phyloP scores from a whole-genome alignment of 345 rosid species.

The Brassica incana region DNA sequence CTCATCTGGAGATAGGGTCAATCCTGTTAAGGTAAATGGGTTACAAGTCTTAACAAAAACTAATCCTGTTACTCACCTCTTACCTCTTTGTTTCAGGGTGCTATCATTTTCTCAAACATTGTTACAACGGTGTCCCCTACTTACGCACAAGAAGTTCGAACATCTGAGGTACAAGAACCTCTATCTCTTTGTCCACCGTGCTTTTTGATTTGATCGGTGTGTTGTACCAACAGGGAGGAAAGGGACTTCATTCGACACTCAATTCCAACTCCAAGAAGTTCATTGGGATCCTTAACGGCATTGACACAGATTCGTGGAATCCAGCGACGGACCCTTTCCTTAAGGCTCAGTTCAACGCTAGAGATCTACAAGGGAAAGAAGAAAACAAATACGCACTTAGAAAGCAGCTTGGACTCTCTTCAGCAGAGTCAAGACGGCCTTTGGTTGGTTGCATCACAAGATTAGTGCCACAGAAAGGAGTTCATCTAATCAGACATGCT shows the following conservation, averaged over 20 bases:
- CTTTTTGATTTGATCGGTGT: no score
- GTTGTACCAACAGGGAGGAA: constrained; percentile 64
- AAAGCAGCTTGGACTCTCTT: constrained; percentile 80
- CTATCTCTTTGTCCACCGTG: no score
- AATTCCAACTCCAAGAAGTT: constrained; percentile 84
- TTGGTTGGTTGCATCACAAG: constrained; percentile 97
- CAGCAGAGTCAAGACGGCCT: constrained; percentile 61
- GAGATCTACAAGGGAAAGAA: constrained; percentile 83
- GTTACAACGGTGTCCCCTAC: constrained; percentile 99
- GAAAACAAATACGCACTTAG: constrained; percentile 72
- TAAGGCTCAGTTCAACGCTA: constrained; percentile 72
- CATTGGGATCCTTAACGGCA: constrained; percentile 86
- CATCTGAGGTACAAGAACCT: constrained; percentile 65
- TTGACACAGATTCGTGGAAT: constrained; percentile 93
- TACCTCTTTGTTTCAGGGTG: constrained; percentile 65
- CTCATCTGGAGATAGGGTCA: constrained; percentile 69
- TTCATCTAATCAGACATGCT: constrained; percentile 95
- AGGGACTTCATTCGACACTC: constrained; percentile 84
- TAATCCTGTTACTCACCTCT: not conserved
- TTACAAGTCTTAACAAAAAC: not conserved
- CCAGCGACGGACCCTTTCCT: constrained; percentile 82
- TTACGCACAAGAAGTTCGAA: constrained; percentile 91
- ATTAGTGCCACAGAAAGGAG: constrained; percentile 96
- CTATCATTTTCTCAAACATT: constrained; percentile 87
- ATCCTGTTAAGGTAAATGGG: constrained; percentile 73